Evolutionary conservation across 768 basidiomycete species (phyloP).

Genomic region (Lentinus tigrinus): DNA sequence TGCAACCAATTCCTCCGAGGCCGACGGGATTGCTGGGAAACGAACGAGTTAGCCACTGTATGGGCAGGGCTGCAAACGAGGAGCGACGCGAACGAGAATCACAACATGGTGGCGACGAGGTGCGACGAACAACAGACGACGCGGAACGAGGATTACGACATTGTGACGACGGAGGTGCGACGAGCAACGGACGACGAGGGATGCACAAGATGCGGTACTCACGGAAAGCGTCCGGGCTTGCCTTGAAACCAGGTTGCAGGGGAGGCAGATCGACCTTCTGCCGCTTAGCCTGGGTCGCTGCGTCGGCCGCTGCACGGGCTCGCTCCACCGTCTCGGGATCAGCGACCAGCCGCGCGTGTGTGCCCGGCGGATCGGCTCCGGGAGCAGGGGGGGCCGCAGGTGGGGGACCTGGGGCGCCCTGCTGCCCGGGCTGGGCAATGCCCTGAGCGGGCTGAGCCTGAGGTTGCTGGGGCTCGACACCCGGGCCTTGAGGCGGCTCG

Average conservation of each 20-base stretch:
- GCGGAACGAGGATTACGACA: not conserved
- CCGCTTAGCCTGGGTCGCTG: not conserved
- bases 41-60: no score
- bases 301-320: not conserved
- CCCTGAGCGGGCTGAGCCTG: not conserved
- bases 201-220: not conserved
- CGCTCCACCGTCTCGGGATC: not conserved
- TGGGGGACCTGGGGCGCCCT: not conserved
- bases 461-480: not conserved
- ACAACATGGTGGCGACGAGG: not conserved
- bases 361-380: not conserved
- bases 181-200: not conserved
- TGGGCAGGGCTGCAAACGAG: no score
- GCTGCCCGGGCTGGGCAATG: not conserved
- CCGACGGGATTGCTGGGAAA: no score
- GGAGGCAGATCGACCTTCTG: not conserved
- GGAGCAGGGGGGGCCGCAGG: no score
- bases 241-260: not conserved
- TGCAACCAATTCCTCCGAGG: no score
- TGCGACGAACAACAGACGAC: no score
- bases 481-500: not conserved
- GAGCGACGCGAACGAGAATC: no score
- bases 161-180: not conserved
- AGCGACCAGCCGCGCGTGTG: not conserved
- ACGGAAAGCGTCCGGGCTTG: not conserved